Conservation (phyloP, 768 basidiomycete species). For the Trichaptum fuscoviolaceum region DNA sequence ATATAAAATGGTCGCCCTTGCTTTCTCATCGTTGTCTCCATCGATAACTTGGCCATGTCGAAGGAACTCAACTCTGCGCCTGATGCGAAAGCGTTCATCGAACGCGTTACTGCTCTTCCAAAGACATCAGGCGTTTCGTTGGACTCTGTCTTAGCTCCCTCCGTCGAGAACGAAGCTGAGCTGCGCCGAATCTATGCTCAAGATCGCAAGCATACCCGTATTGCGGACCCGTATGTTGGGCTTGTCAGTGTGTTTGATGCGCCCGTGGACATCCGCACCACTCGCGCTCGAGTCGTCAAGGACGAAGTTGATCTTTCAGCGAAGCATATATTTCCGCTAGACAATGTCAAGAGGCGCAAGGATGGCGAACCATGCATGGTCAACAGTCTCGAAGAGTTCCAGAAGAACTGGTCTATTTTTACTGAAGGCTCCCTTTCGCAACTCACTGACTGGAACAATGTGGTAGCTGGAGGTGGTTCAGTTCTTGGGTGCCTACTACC, state of each 20-base stretch:
- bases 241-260: slow-evolving; percentile 57
- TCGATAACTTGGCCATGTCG: neutral
- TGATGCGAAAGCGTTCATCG: slow-evolving; percentile 14
- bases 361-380: slow-evolving; percentile 49
- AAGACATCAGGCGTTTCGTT: slow-evolving; percentile 29
- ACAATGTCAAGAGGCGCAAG: slow-evolving; percentile 36
- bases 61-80: neutral
- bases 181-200: slow-evolving; percentile 52
- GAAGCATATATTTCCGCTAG: slow-evolving; percentile 52
- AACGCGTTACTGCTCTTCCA: slow-evolving; percentile 17
- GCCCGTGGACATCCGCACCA: slow-evolving; percentile 41
- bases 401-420: slow-evolving; percentile 60
- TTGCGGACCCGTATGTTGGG: slow-evolving; percentile 47
- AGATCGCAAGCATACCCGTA: slow-evolving; percentile 39
- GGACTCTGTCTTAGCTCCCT: slow-evolving; percentile 42
- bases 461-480: slow-evolving; percentile 56
- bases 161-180: slow-evolving; percentile 51
- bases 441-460: slow-evolving; percentile 56
- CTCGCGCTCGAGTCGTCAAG: slow-evolving; percentile 43
- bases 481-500: slow-evolving; percentile 55
- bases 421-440: slow-evolving; percentile 58
- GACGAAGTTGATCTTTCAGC: slow-evolving; percentile 39
- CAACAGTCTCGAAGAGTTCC: slow-evolving; percentile 48
- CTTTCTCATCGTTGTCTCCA: neutral
- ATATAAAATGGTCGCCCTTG: neutral